These are phyloP conservation scores for Porphyrellus sp. DNA, from an alignment of 1,284 basidiomycete species.

Conservation along the genomic window DNA sequence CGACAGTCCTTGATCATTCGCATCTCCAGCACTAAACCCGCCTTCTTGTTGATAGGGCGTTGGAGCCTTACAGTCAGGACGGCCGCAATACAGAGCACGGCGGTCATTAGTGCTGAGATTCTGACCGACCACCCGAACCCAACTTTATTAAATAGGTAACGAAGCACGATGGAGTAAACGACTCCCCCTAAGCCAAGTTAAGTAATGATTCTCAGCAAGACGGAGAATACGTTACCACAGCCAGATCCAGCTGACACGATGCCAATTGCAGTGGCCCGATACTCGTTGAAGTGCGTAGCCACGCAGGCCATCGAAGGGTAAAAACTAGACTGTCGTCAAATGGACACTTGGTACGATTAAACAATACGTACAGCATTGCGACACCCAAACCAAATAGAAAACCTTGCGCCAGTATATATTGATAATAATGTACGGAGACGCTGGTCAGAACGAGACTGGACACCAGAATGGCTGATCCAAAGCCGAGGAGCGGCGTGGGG, in stretches of 20 bases:
- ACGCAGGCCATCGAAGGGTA: constrained; percentile 55
- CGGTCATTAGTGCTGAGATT: constrained; percentile 44
- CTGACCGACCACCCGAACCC: constrained; percentile 66
- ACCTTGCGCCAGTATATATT: constrained; percentile 60
- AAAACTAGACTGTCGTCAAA: constrained; percentile 43
- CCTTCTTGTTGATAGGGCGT: constrained; percentile 22
- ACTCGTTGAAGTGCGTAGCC: constrained; percentile 51
- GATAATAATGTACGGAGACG: constrained; percentile 52
- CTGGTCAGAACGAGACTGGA: constrained; percentile 52
- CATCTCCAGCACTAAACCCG: constrained; percentile 25
- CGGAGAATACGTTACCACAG: constrained; percentile 39
- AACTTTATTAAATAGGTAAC: constrained; percentile 49
- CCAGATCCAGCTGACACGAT: constrained; percentile 54
- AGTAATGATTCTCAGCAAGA: constrained; percentile 21
- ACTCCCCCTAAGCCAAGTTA: constrained; percentile 50
- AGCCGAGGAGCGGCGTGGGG: constrained; percentile 44
- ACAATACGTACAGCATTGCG: constrained; percentile 48
- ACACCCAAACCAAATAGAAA: constrained; percentile 58
- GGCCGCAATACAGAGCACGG: constrained; percentile 40
- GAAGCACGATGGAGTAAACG: constrained; percentile 63
- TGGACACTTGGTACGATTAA: background rate
- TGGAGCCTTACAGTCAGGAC: constrained; percentile 40
- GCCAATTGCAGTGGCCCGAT: constrained; percentile 59
- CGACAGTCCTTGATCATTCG: constrained; percentile 42
- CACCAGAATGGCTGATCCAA: constrained; percentile 43